Conservation (phyloP, 2,329 filamentous ascomycete genomes). For the Eutypella sp. region DNA sequence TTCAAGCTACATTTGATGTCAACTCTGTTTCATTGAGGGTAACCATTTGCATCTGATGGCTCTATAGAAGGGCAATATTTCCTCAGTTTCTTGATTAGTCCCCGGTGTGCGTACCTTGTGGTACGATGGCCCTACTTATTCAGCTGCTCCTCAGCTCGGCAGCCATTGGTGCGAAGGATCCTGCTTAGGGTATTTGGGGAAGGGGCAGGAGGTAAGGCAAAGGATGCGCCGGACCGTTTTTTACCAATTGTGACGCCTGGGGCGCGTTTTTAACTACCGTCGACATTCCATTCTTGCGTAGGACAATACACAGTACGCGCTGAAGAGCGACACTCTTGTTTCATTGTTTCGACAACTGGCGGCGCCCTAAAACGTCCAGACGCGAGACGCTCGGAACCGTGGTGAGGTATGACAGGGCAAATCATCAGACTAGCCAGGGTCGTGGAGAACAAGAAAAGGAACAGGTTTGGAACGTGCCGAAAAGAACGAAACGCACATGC, state of each 20-base stretch:
- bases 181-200: neutral
- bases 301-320: neutral
- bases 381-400: neutral
- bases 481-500: conserved; percentile 20
- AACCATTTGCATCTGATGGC: too few species aligned
- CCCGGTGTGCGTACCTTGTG: too few species aligned
- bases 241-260: neutral
- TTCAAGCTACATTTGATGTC: too few species aligned
- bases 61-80: too few species aligned
- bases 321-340: neutral
- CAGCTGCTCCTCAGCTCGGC: neutral
- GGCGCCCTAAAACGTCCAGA: neutral
- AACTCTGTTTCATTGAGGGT: neutral
- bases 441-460: conserved; percentile 15
- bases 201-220: neutral
- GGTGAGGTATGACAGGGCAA: neutral
- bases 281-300: neutral
- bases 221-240: neutral
- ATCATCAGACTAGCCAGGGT: conserved; percentile 8
- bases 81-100: too few species aligned
- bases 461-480: conserved; percentile 27
- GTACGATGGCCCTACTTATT: neutral
- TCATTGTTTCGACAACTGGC: neutral
- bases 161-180: neutral
- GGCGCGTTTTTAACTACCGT: neutral